phyloP scores from a whole-genome alignment of 306 rosid species.

The Prosopis cineraria region DNA sequence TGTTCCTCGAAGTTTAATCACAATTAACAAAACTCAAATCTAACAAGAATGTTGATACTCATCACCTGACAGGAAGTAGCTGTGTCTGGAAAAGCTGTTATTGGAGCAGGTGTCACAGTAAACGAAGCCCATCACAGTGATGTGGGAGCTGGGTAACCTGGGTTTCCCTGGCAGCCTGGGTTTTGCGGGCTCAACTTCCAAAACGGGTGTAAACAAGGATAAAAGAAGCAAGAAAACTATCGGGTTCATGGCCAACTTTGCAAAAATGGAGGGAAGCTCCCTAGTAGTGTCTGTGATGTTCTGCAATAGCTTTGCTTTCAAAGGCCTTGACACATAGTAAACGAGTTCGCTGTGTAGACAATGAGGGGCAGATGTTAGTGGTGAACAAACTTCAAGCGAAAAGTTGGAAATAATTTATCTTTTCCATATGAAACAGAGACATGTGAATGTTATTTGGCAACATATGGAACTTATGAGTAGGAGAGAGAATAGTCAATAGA shows the following conservation, averaged over 20 bases:
- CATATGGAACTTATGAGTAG: slow-evolving; percentile 61
- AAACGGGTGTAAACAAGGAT: slow-evolving; percentile 41
- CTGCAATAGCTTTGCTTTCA: slow-evolving; percentile 36
- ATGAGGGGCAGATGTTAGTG: slow-evolving; percentile 46
- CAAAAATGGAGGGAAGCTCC: slow-evolving; percentile 19
- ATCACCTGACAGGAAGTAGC: slow-evolving; percentile 73
- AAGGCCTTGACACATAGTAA: slow-evolving; percentile 41
- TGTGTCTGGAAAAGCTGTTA: too few species aligned
- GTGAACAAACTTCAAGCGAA: slow-evolving; percentile 48
- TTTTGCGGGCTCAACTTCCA: slow-evolving; percentile 60
- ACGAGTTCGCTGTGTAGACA: slow-evolving; percentile 52
- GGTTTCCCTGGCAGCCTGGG: slow-evolving; percentile 44
- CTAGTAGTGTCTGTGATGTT: slow-evolving; percentile 11
- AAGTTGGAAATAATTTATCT: slow-evolving; percentile 43
- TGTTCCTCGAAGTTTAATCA: slow-evolving; percentile 11
- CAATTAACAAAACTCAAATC: background rate
- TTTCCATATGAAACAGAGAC: slow-evolving; percentile 70
- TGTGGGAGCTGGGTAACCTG: slow-evolving; percentile 53
- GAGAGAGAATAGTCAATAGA: slow-evolving; percentile 71
- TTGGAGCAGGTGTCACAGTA: too few species aligned
- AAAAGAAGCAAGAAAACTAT: slow-evolving; percentile 50
- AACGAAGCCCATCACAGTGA: too few species aligned
- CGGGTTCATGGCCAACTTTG: slow-evolving; percentile 53
- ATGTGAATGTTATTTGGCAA: slow-evolving; percentile 84
- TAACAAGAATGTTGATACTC: background rate